Evolutionary conservation across 371 early-diverging fungal species (phyloP), one percentile per base, ranked within the genome.

Genomic region (Basidiobolus meristosporus): DNA sequence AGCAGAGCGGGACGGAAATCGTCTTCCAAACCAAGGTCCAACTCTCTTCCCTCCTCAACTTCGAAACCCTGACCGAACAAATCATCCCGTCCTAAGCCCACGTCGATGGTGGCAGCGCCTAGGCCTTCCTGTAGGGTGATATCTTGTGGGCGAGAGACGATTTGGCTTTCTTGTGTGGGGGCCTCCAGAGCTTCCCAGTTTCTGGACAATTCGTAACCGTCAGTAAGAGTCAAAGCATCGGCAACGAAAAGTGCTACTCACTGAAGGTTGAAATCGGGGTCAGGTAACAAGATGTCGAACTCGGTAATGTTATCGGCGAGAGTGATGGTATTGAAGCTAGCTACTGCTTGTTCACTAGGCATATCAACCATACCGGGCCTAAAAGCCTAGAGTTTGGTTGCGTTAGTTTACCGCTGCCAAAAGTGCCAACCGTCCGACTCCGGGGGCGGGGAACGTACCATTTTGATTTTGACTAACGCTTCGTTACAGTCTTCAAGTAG

Each of bases 401-500:
- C 43, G 38, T 35, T 29, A 39, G 30, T 36, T 33, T 31, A 51
- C 45, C 30, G 40, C 49, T 7, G 42, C 36, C 18, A 39, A 26
- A 39, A 54, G 47, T 18, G 45, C 9, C 15, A 15, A n/a, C 15
- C 9, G 16, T 35, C 36, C 7, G 16, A 11, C n/a, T n/a, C n/a
- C n/a, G n/a, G n/a, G n/a, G n/a, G n/a, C n/a, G n/a, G n/a, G n/a
- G 17, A 23, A 23, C 9, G 39, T 62, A 80, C 86, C 70, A 90
- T 60, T 51, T 93, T 92, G 52, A 97, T 85, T 51, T 90, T 86
- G 29, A 88, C 62, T 20, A 91, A 59, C 0, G 98, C 96, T 44
- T 95, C 96, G 52, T 81, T 86, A 60, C 98, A 97, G 52, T 98
- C 98, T 48, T 97, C 98, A 4, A 96, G 68, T 34, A 98, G 64